phyloP scores from a whole-genome alignment of 805 yeast genomes.

The Priceomyces castillae region DNA sequence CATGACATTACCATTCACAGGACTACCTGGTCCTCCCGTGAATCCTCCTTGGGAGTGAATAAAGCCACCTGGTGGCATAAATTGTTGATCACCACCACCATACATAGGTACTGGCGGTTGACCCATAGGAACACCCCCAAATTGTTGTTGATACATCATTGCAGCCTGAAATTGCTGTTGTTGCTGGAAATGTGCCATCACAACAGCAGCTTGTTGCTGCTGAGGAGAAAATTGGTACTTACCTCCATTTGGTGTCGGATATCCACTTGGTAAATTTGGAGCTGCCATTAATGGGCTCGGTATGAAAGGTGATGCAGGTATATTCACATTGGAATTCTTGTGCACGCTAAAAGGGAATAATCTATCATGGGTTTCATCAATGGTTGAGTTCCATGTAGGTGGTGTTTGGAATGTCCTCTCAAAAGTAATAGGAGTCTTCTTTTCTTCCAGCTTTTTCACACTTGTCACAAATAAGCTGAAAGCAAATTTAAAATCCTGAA shows the following conservation, averaged over 20 bases:
- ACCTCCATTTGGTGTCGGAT: slow-evolving; percentile 15
- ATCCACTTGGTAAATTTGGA: slow-evolving; percentile 16
- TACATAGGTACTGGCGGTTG: slow-evolving; percentile 35
- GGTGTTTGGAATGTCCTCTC: slow-evolving; percentile 70
- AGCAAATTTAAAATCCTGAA: slow-evolving; percentile 35
- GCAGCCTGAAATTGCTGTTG: slow-evolving; percentile 38
- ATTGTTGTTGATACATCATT: slow-evolving; percentile 36
- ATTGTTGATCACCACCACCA: slow-evolving; percentile 30
- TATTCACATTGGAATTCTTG: slow-evolving; percentile 15
- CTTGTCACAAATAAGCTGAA: slow-evolving; percentile 56
- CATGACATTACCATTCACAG: slow-evolving; percentile 26
- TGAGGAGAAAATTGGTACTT: slow-evolving; percentile 31
- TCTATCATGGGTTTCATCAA: slow-evolving; percentile 54
- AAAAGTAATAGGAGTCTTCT: slow-evolving; percentile 28
- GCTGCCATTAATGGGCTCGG: slow-evolving; percentile 31
- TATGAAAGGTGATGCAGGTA: slow-evolving; percentile 23
- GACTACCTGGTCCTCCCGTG: slow-evolving; percentile 26
- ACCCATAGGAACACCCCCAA: slow-evolving; percentile 30
- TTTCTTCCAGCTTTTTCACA: slow-evolving; percentile 27
- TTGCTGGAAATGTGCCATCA: slow-evolving; percentile 35
- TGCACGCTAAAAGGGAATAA: slow-evolving; percentile 44
- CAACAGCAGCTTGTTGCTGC: slow-evolving; percentile 24
- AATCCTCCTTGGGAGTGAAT: slow-evolving; percentile 32
- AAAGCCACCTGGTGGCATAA: slow-evolving; percentile 35
- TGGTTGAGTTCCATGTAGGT: slow-evolving; percentile 70